phyloP scores from a whole-genome alignment of 805 yeast species.

The Yarrowia bubula region DNA sequence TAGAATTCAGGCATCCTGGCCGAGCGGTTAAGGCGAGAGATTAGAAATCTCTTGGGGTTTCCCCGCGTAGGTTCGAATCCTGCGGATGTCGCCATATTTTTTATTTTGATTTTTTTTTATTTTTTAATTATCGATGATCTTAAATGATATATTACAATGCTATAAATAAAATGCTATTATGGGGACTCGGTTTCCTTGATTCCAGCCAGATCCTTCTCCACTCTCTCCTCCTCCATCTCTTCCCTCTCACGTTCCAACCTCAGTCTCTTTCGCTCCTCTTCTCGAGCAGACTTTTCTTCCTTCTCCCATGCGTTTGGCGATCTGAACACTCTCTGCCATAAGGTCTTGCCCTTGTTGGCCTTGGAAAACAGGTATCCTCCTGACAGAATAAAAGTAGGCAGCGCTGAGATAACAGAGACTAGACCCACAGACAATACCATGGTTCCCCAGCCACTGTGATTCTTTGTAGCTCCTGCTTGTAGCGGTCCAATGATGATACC shows the following conservation, averaged over 20 bases:
- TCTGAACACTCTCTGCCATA: neutral
- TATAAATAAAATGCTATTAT: neutral
- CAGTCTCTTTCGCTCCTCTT: neutral
- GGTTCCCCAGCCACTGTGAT: conserved; percentile 34
- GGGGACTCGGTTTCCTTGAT: neutral
- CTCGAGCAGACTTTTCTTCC: neutral
- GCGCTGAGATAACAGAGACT: conserved; percentile 29
- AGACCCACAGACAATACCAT: conserved; percentile 33
- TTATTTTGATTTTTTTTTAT: neutral
- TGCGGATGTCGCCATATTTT: conserved; percentile 19
- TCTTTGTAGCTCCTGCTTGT: conserved; percentile 35
- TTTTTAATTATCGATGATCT: neutral
- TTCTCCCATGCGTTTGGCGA: conserved; percentile 7
- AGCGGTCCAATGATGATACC: conserved; percentile 41
- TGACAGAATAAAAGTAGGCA: conserved; percentile 35
- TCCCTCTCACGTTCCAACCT: neutral
- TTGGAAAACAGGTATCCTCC: conserved; percentile 33
- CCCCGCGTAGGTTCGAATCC: conserved; percentile 27
- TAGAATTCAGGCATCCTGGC: conserved; percentile 7
- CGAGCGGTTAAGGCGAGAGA: conserved; percentile 27
- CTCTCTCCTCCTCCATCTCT: neutral
- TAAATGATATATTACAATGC: neutral
- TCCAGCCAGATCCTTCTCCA: neutral
- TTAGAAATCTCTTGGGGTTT: conserved; percentile 26
- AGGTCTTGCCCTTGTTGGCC: conserved; percentile 1